Evolutionary conservation across 2,329 filamentous ascomycete species (phyloP).

Genomic region (Colletotrichum eleusines): DNA sequence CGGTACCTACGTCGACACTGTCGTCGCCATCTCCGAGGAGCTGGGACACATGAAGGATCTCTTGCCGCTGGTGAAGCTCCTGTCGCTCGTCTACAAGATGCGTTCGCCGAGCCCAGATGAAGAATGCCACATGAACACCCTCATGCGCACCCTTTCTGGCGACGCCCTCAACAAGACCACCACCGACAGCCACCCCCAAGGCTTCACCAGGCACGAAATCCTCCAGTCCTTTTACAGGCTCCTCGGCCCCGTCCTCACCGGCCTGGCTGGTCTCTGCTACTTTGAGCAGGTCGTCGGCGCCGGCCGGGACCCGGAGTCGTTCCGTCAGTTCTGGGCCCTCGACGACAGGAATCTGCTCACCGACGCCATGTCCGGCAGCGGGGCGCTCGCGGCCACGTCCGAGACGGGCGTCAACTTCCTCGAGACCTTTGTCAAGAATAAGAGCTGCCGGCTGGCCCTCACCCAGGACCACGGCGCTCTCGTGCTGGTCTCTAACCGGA

Average conservation of each 20-base stretch:
- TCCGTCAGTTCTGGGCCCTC: constrained; percentile 52
- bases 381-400: constrained; percentile 43
- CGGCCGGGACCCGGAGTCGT: constrained; percentile 49
- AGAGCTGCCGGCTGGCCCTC: constrained; percentile 34
- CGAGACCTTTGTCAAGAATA: constrained; percentile 36
- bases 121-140: constrained; percentile 50
- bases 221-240: constrained; percentile 49
- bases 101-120: constrained; percentile 45
- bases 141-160: constrained; percentile 47
- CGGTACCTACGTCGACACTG: constrained; percentile 46
- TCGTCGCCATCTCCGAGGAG: constrained; percentile 49
- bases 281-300: constrained; percentile 50
- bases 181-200: constrained; percentile 31
- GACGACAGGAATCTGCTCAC: constrained; percentile 51
- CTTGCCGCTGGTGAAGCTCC: constrained; percentile 50
- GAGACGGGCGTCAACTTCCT: constrained; percentile 45
- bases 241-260: constrained; percentile 50
- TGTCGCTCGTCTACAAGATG: constrained; percentile 50
- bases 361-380: constrained; percentile 49
- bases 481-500: constrained; percentile 31
- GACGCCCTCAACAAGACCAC: constrained; percentile 37
- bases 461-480: constrained; percentile 39
- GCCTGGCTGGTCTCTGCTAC: constrained; percentile 51
- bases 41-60: constrained; percentile 49
- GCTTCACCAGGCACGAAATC: constrained; percentile 46